Conservation (phyloP, 768 basidiomycete species). For the Daedaleopsis nitida region DNA sequence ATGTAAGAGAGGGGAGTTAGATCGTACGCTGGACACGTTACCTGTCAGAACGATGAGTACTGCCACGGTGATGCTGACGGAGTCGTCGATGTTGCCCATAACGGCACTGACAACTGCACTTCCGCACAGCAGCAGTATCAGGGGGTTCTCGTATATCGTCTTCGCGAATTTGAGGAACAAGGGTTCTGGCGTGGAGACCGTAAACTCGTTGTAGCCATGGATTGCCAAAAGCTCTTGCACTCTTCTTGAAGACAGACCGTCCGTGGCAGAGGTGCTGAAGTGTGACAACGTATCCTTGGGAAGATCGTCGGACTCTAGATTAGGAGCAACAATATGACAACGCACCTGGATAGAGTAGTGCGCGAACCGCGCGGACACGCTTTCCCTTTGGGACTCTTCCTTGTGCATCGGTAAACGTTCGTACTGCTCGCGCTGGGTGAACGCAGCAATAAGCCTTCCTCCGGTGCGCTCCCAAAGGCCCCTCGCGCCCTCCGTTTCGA, state of each 20-base stretch:
- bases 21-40: slow-evolving; percentile 35
- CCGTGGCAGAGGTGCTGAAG: slow-evolving; percentile 62
- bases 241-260: slow-evolving; percentile 64
- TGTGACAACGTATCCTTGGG: slow-evolving; percentile 66
- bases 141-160: slow-evolving; percentile 92
- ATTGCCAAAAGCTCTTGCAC: slow-evolving; percentile 63
- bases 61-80: slow-evolving; percentile 89
- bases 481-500: slow-evolving; percentile 29
- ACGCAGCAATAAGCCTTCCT: slow-evolving; percentile 25
- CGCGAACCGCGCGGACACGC: slow-evolving; percentile 69
- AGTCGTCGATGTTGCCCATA: slow-evolving; percentile 97
- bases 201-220: slow-evolving; percentile 94
- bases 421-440: slow-evolving; percentile 22
- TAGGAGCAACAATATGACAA: slow-evolving; percentile 10
- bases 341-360: slow-evolving; percentile 66
- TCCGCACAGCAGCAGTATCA: slow-evolving; percentile 87
- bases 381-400: slow-evolving; percentile 38
- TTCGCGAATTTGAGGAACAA: slow-evolving; percentile 86
- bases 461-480: slow-evolving; percentile 50
- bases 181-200: slow-evolving; percentile 80
- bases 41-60: slow-evolving; percentile 93
- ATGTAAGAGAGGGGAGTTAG: neutral
- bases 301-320: neutral
- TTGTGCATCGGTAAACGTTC: slow-evolving; percentile 32
- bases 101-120: slow-evolving; percentile 87